Evolutionary conservation across 306 rosid species (phyloP), one percentile per base, ranked within the genome.

Genomic region (Mimosa pudica): DNA sequence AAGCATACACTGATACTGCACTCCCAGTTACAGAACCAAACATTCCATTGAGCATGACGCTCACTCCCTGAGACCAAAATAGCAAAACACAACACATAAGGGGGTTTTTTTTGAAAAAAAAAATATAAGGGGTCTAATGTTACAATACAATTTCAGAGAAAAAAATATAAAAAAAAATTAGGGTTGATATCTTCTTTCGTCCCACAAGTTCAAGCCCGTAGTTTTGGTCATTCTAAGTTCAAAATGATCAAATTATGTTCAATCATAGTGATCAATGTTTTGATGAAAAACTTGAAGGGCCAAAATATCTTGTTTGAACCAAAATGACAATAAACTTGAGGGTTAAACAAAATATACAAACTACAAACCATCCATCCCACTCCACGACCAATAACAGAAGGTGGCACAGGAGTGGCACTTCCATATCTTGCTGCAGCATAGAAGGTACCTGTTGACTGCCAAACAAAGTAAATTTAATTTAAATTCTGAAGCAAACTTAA

Each of bases 361-460:
- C 48, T 76, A 88, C 11, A 84, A 84, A 91, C 97, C 90, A 89
- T 84, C 97, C 98, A 93, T 75, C 95, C 98, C 69, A 85, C 84
- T 41, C 97, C 93, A 0, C 97, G 97, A 70, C 97, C 74, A 36
- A 91, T 82, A 61, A 93, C 88, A 67, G 92, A 89, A 76, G 95
- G 92, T 16, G 97, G 98, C 85, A 90, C 95, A 0, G 98, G 97
- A 17, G 97, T 91, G 41, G 95, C 98, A 63, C 93, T 87, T 64
- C 92, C 97, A 78, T 91, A 91, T 81, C 93, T 90, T 42, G 97
- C 90, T 18, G 95, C 80, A 2, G 92, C 93, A 64, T 85, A 92
- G 84, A 89, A 93, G 33, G 93, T 84, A 73, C 98, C 97, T 2
- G 97, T 86, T 32, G 89, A 90, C 98, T 93, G 87, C 84, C 33